Evolutionary conservation across 345 rosid genomes (phyloP), one percentile per base, ranked within the genome.

Genomic region (Camelina hispida): DNA sequence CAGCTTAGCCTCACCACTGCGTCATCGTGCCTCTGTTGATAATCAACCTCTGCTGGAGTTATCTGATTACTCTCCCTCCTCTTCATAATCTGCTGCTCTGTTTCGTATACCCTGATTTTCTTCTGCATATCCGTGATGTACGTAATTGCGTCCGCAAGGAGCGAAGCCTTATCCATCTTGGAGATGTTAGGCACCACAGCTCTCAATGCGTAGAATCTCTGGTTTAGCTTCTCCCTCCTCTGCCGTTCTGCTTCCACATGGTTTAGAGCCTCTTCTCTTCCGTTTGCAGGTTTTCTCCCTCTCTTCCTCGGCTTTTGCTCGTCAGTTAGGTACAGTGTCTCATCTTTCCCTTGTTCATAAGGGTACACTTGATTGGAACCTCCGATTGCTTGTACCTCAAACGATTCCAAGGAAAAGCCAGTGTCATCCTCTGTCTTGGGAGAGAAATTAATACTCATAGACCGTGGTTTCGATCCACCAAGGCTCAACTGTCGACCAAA

Each of bases 171-270:
- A 73, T 93, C 98, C 98, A 93, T 93, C 86, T 91, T 91, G 54
- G 98, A 93, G 81, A 91, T 93, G 81, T 91, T 93, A 15, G 98
- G 97, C 17, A 91, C 98, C 42, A 93, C 96, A 1, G 97, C 94
- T 70, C 98, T 79, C 73, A 91, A 80, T 1, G 97, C 97, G 65
- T 95, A 95, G 75, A 95, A 95, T 69, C 96, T 87, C 83, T 95
- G 99, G 82, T 92, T 95, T 59, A 95, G 91, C 82, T 95, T 94
- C 77, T 95, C 97, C 56, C 97, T 89, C 80, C 99, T 87, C 77
- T 95, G 97, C 14, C 99, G 72, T 73, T 95, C 98, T 0, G 99
- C 99, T 84, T 92, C 97, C 51, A 95, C 97, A 3, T 95, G 99
- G 82, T 92, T 95, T 67, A 95, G 65, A 0, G 99, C 96, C 79